Evolutionary conservation across 2,329 filamentous ascomycete genomes (phyloP).

Genomic region (Zymoseptoria pseudotritici): DNA sequence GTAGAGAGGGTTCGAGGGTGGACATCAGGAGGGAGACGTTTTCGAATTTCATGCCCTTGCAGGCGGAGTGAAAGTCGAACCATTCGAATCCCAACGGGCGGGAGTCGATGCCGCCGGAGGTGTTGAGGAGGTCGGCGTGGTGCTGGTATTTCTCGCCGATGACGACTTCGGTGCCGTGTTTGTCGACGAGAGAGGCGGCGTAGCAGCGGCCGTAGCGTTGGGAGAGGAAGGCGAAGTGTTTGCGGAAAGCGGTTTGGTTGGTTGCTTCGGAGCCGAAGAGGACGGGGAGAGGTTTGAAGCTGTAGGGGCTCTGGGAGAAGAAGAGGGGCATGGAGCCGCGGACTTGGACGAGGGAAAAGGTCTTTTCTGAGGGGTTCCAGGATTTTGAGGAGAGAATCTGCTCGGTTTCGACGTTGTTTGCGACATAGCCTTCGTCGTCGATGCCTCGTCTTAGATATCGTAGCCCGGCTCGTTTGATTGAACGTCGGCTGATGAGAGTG

Average conservation of each 20-base stretch:
- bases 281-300: constrained; percentile 77
- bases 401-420: constrained; percentile 91
- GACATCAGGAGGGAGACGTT: constrained; percentile 78
- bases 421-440: constrained; percentile 80
- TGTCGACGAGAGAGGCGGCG: constrained; percentile 79
- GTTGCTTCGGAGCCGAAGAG: constrained; percentile 72
- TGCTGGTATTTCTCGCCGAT: constrained; percentile 73
- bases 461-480: constrained; percentile 75
- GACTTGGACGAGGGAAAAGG: constrained; percentile 79
- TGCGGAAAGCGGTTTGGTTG: constrained; percentile 70
- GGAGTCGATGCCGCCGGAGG: constrained; percentile 47
- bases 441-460: constrained; percentile 85
- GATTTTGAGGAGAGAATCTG: constrained; percentile 72
- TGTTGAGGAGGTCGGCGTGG: constrained; percentile 59
- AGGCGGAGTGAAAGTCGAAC: constrained; percentile 94
- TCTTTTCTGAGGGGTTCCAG: constrained; percentile 55
- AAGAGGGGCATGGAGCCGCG: constrained; percentile 89
- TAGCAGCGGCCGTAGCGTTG: constrained; percentile 69
- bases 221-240: constrained; percentile 66
- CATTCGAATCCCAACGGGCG: constrained; percentile 68
- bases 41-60: constrained; percentile 95
- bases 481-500: constrained; percentile 88
- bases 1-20: constrained; percentile 59
- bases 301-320: constrained; percentile 91
- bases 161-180: constrained; percentile 70